These are phyloP conservation scores for Phytophthora sp. DNA, from an alignment of 352 stramenopile species.

Conservation along the genomic window DNA sequence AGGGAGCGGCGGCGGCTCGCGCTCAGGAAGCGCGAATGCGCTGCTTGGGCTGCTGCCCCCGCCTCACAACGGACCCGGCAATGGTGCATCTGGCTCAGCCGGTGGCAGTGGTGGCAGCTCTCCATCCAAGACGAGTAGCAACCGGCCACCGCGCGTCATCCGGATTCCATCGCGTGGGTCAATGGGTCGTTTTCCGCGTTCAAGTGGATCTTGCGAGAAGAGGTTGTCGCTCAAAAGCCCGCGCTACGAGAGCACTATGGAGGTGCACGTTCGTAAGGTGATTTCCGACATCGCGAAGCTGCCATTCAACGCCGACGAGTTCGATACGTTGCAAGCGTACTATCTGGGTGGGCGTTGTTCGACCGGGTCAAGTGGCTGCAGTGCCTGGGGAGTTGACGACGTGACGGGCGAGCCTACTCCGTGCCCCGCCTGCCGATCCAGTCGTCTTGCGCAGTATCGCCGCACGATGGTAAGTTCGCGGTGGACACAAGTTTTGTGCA, in stretches of 20 bases:
- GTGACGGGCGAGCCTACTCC: slow-evolving; percentile 32
- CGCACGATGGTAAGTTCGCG: slow-evolving; percentile 54
- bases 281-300: slow-evolving; percentile 65
- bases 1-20: slow-evolving; percentile 32
- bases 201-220: slow-evolving; percentile 42
- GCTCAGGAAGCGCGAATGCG: slow-evolving; percentile 43
- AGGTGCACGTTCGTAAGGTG: slow-evolving; percentile 73
- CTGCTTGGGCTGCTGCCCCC: slow-evolving; percentile 43
- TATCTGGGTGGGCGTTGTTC: slow-evolving; percentile 61
- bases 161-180: slow-evolving; percentile 53
- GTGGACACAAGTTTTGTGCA: slow-evolving; percentile 1
- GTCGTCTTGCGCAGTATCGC: slow-evolving; percentile 61
- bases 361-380: slow-evolving; percentile 38
- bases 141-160: slow-evolving; percentile 46
- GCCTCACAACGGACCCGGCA: slow-evolving; percentile 37
- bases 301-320: slow-evolving; percentile 75
- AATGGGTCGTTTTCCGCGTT: slow-evolving; percentile 40
- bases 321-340: slow-evolving; percentile 59
- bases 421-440: slow-evolving; percentile 49
- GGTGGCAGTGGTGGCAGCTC: slow-evolving; percentile 27
- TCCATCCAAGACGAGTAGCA: slow-evolving; percentile 47
- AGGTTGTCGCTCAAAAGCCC: slow-evolving; percentile 69
- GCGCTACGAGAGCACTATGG: slow-evolving; percentile 76
- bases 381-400: slow-evolving; percentile 21
- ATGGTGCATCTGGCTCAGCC: slow-evolving; percentile 21